Conservation (phyloP, 192 early-diverging fungal genomes). For the Coemansia sp. region DNA sequence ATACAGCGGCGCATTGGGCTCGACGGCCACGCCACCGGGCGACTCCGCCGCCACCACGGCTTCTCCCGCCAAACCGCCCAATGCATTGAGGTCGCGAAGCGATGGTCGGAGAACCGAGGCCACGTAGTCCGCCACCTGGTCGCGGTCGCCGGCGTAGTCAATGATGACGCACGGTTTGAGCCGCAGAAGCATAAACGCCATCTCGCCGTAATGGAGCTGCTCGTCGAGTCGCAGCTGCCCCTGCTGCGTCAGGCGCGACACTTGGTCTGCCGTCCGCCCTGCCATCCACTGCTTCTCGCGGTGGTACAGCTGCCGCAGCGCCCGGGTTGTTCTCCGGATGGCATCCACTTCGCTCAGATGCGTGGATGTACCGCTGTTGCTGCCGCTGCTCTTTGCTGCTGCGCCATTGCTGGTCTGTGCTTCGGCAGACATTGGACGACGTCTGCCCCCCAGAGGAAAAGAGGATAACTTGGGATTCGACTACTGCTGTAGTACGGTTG, state of each 20-base stretch:
- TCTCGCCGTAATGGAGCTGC: slow-evolving; percentile 49
- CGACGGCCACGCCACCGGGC: neutral
- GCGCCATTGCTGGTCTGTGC: neutral
- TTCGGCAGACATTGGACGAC: neutral
- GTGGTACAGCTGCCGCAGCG: slow-evolving; percentile 40
- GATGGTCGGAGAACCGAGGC: slow-evolving; percentile 24
- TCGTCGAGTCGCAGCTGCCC: slow-evolving; percentile 35
- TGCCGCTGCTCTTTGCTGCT: neutral
- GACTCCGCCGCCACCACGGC: neutral
- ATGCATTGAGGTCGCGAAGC: slow-evolving; percentile 36
- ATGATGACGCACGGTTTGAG: slow-evolving; percentile 49
- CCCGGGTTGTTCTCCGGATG: slow-evolving; percentile 39
- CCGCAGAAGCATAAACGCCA: slow-evolving; percentile 40
- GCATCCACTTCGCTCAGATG: slow-evolving; percentile 18
- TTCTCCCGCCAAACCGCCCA: slow-evolving; percentile 15
- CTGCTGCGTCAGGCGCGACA: slow-evolving; percentile 31
- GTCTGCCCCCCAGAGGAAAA: no score
- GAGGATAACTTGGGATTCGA: no score
- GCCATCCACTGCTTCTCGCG: slow-evolving; percentile 43
- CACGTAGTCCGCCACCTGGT: slow-evolving; percentile 33
- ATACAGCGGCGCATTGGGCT: slow-evolving; percentile 18
- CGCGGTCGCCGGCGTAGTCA: slow-evolving; percentile 40
- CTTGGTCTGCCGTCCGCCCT: slow-evolving; percentile 27
- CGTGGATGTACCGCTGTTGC: neutral
- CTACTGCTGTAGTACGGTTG: no score